Conservation (phyloP, 257 asterid genomes). For the Rauvolfia tetraphylla region DNA sequence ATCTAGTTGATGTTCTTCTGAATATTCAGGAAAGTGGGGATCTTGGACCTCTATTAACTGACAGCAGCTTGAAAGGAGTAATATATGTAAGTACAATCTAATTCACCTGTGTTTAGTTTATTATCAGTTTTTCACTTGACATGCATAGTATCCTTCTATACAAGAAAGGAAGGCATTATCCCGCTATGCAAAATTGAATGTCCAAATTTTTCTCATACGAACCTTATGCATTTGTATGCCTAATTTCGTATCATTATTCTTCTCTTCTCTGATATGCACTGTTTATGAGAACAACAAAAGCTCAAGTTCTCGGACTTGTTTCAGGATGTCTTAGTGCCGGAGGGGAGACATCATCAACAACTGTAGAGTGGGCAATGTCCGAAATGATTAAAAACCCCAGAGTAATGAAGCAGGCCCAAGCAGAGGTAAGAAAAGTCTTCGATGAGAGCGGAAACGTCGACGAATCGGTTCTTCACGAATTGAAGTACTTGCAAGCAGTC, state of each 20-base stretch:
- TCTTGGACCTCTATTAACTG: neutral
- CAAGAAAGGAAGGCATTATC: too few relatives aligned
- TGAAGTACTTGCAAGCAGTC: constrained; percentile 12
- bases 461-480: constrained; percentile 3
- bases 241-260: too few relatives aligned
- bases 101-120: neutral
- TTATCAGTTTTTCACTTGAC: neutral
- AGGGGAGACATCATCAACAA: constrained; percentile 16
- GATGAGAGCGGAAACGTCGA: neutral
- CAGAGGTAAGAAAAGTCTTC: constrained; percentile 2
- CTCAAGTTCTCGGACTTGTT: neutral
- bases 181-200: too few relatives aligned
- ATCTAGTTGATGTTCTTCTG: neutral
- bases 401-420: constrained; percentile 9
- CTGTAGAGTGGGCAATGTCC: constrained; percentile 9
- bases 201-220: too few relatives aligned
- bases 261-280: too few relatives aligned
- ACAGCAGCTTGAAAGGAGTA: constrained; percentile 12
- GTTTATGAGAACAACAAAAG: neutral
- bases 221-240: too few relatives aligned
- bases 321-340: constrained; percentile 15
- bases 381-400: constrained; percentile 15
- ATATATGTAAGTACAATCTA: constrained; percentile 1
- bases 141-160: too few relatives aligned
- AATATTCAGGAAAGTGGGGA: neutral